Evolutionary conservation across 2,329 filamentous ascomycete species (phyloP).

Genomic region (Cladorrhinum sp.): DNA sequence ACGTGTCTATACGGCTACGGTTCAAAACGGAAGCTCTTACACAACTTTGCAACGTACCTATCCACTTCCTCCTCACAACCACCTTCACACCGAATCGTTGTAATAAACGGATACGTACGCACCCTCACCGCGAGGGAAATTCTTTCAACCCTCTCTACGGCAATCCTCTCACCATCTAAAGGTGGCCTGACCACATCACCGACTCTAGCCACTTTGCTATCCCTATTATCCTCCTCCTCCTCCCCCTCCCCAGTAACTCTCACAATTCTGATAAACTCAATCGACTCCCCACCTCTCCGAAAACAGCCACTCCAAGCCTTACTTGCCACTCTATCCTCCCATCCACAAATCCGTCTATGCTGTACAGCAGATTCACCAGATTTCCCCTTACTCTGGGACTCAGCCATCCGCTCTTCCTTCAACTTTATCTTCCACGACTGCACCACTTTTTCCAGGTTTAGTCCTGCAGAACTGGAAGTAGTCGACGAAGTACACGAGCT

Average conservation of each 20-base stretch:
- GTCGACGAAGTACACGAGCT: conserved; percentile 89
- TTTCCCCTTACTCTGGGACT: conserved; percentile 87
- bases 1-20: conserved; percentile 91
- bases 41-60: conserved; percentile 70
- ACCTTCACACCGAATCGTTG: conserved; percentile 61
- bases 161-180: conserved; percentile 55
- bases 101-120: conserved; percentile 81
- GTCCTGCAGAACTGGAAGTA: conserved; percentile 67
- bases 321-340: conserved; percentile 72
- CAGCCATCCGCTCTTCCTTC: conserved; percentile 75
- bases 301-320: conserved; percentile 66
- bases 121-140: conserved; percentile 67
- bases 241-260: conserved; percentile 44
- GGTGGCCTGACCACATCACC: conserved; percentile 58
- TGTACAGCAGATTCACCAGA: conserved; percentile 85
- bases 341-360: conserved; percentile 68
- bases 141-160: conserved; percentile 63
- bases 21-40: conserved; percentile 75
- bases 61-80: conserved; percentile 39
- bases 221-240: conserved; percentile 52
- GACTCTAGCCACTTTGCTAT: conserved; percentile 65
- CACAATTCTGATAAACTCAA: conserved; percentile 76
- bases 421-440: conserved; percentile 91
- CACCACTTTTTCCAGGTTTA: conserved; percentile 78
- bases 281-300: conserved; percentile 77